phyloP scores from a whole-genome alignment of 1,139 yeast species.

The Candida pseudoviswanathii region DNA sequence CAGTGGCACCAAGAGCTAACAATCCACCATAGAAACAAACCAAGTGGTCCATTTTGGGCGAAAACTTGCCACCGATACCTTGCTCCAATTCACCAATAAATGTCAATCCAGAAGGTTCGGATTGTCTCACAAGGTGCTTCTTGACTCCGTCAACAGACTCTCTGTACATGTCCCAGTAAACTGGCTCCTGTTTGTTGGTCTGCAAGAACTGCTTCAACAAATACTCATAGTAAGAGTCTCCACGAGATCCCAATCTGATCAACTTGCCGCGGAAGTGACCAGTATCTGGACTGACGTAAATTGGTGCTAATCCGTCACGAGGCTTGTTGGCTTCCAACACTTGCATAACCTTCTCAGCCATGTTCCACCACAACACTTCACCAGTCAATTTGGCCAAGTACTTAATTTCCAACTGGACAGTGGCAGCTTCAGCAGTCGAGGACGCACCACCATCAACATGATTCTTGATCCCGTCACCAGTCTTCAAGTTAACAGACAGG shows the following conservation, averaged over 20 bases:
- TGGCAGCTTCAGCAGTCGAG: conserved; percentile 89
- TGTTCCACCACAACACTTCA: conserved; percentile 74
- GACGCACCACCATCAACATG: conserved; percentile 67
- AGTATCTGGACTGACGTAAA: conserved; percentile 71
- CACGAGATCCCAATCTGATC: conserved; percentile 86
- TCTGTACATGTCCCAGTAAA: conserved; percentile 76
- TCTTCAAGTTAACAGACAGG: conserved; percentile 71
- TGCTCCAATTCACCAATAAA: conserved; percentile 78
- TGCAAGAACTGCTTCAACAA: conserved; percentile 83
- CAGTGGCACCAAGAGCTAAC: conserved; percentile 84
- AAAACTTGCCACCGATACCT: conserved; percentile 62
- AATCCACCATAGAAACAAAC: conserved; percentile 94
- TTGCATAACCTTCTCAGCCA: conserved; percentile 72
- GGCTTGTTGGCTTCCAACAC: conserved; percentile 59
- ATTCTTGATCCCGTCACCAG: conserved; percentile 60
- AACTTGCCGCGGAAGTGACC: conserved; percentile 66
- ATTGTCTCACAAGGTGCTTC: conserved; percentile 60
- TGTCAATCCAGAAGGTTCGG: conserved; percentile 64
- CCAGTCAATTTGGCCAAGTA: conserved; percentile 82
- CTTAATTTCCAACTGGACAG: conserved; percentile 86
- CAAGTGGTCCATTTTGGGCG: conserved; percentile 90
- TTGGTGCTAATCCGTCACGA: conserved; percentile 81
- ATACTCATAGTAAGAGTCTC: conserved; percentile 93
- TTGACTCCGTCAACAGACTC: conserved; percentile 74
- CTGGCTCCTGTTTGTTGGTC: conserved; percentile 60